Conservation (phyloP, 352 stramenopile species). For the Detonula confervacea region DNA sequence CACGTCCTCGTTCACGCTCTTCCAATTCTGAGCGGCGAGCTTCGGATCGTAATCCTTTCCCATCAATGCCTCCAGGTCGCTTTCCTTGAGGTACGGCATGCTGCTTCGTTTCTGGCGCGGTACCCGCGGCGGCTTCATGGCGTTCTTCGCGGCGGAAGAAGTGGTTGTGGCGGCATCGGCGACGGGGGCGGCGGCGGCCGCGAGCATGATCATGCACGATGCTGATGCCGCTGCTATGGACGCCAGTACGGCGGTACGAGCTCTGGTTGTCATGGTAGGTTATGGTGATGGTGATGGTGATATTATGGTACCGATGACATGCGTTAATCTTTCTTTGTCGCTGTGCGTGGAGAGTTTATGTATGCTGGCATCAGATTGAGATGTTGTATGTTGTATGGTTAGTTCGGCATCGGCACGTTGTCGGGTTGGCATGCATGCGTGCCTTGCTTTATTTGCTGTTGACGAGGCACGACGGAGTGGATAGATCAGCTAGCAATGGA, state of each 20-base stretch:
- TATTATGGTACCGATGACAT: too few species aligned
- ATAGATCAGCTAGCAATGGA: too few species aligned
- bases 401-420: too few species aligned
- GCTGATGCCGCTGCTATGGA: neutral
- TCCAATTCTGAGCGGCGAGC: slow-evolving; percentile 22
- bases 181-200: neutral
- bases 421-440: too few species aligned
- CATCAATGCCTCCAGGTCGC: slow-evolving; percentile 9
- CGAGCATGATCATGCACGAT: neutral
- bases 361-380: too few species aligned
- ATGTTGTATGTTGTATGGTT: too few species aligned
- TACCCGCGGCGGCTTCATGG: slow-evolving; percentile 4
- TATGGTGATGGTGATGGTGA: neutral
- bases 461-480: too few species aligned
- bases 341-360: too few species aligned
- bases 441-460: too few species aligned
- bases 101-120: neutral
- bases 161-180: neutral
- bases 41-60: neutral
- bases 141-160: neutral
- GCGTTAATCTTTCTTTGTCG: too few species aligned
- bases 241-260: neutral
- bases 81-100: slow-evolving; percentile 14
- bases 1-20: slow-evolving; percentile 31
- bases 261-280: neutral